Conservation (phyloP, 768 basidiomycete genomes). For the Suillus weaverae region DNA sequence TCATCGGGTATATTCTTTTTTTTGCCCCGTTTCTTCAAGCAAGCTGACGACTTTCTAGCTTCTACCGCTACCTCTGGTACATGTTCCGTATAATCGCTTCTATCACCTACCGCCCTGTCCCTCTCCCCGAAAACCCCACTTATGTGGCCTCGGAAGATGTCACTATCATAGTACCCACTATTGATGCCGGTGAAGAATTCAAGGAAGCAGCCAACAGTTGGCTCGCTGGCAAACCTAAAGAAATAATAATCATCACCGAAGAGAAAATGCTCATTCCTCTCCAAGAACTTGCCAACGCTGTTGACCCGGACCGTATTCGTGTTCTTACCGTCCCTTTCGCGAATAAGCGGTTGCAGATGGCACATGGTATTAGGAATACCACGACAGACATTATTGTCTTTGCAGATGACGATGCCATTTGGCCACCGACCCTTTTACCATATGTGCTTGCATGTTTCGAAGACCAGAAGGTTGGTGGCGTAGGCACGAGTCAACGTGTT, state of each 20-base stretch:
- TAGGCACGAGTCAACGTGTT: constrained; percentile 88
- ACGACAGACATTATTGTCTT: constrained; percentile 94
- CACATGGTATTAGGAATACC: constrained; percentile 87
- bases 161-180: constrained; percentile 94
- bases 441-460: constrained; percentile 91
- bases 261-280: constrained; percentile 89
- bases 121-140: constrained; percentile 86
- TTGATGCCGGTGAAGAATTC: constrained; percentile 95
- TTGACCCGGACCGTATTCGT: constrained; percentile 81
- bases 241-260: constrained; percentile 75
- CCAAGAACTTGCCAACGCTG: constrained; percentile 84
- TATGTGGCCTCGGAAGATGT: constrained; percentile 91
- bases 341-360: constrained; percentile 94
- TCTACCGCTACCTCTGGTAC: constrained; percentile 95
- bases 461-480: constrained; percentile 91
- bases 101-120: constrained; percentile 82
- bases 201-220: constrained; percentile 90
- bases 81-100: constrained; percentile 80
- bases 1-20: constrained; percentile 64
- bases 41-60: constrained; percentile 43
- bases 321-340: constrained; percentile 91
- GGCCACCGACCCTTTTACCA: constrained; percentile 89
- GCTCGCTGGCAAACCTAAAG: constrained; percentile 91
- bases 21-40: constrained; percentile 4
- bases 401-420: constrained; percentile 94